These are phyloP conservation scores for Pleurozium schreberi DNA, from an alignment of 225 moss, liverwort and hornwort species.

Conservation along the genomic window DNA sequence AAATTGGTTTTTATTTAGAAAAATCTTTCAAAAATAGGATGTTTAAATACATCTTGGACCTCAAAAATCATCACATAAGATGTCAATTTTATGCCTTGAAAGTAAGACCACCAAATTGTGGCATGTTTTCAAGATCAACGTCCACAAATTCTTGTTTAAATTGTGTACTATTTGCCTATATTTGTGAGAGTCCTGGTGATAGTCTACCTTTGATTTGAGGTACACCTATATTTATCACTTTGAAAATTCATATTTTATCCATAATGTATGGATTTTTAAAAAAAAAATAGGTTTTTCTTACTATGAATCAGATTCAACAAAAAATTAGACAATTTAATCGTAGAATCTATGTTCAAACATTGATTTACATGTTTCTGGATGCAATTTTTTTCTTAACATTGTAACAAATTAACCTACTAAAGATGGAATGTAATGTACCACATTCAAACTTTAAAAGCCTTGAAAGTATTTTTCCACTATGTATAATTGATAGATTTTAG, in stretches of 20 bases:
- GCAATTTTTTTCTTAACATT: not conserved
- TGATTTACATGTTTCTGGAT: not conserved
- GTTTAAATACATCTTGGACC: too few species aligned
- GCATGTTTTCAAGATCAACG: not conserved
- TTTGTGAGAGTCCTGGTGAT: not conserved
- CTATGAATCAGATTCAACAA: not conserved
- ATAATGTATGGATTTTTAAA: too few species aligned
- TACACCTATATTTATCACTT: not conserved
- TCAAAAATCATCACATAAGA: not conserved
- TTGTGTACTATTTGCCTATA: not conserved
- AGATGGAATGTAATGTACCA: accelerated
- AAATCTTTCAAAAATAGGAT: too few species aligned
- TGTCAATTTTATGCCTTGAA: not conserved
- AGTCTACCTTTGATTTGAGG: not conserved
- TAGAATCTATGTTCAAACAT: not conserved
- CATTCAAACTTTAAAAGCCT: not conserved
- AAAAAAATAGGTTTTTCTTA: too few species aligned
- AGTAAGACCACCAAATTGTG: not conserved
- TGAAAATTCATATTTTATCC: not conserved
- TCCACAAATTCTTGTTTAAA: not conserved
- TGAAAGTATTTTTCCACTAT: not conserved
- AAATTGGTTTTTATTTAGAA: too few species aligned
- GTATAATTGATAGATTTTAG: not conserved
- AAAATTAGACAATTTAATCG: not conserved
- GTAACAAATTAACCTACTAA: not conserved